These are phyloP conservation scores for Phalaenopsis hybrid DNA, from an alignment of 116 monocot genomes.

Conservation along the genomic window DNA sequence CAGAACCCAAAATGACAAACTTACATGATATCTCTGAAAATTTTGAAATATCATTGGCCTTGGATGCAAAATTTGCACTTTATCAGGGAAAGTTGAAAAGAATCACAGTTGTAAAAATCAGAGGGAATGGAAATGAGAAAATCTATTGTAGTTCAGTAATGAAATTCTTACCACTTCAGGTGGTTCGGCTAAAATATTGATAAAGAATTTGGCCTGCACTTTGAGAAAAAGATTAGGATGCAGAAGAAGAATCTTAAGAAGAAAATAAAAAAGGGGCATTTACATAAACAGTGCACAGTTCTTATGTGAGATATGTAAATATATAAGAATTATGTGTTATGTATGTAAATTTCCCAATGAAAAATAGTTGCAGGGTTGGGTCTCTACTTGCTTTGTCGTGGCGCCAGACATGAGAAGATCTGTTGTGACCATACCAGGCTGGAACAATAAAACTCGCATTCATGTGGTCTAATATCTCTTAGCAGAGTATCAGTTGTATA, in stretches of 20 bases:
- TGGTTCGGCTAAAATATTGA: slow-evolving; percentile 95
- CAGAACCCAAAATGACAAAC: background rate
- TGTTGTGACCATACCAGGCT: slow-evolving; percentile 99
- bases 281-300: too few relatives aligned
- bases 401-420: slow-evolving; percentile 99
- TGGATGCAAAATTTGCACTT: background rate
- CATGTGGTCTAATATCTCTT: background rate
- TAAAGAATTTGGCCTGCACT: slow-evolving; percentile 91
- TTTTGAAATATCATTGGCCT: slow-evolving; percentile 5
- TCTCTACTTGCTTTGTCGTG: slow-evolving; percentile 74
- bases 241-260: background rate
- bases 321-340: too few relatives aligned
- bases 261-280: background rate
- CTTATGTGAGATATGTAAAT: too few relatives aligned
- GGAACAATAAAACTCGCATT: slow-evolving; percentile 12
- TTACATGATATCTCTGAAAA: background rate
- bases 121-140: background rate
- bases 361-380: background rate
- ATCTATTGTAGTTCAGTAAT: background rate
- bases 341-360: too few relatives aligned
- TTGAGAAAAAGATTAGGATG: background rate
- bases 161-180: slow-evolving; percentile 72
- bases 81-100: background rate
- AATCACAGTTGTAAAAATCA: background rate
- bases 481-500: background rate